Percentiles rank a stretch among this genome's conserved stretches.
phyloP scores from a whole-genome alignment of 208 protist genomes.

The Sergeia podlipaevii region DNA sequence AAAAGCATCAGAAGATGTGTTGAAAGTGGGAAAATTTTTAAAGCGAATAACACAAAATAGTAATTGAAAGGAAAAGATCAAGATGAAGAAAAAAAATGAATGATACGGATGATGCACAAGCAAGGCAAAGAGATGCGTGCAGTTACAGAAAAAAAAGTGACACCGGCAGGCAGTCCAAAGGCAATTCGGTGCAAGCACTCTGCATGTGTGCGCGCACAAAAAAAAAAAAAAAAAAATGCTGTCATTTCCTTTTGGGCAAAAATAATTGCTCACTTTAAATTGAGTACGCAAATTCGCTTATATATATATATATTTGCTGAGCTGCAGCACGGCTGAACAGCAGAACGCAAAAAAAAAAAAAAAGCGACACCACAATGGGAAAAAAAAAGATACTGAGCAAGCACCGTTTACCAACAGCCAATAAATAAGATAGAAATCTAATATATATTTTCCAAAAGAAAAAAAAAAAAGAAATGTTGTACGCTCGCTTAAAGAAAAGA shows the following conservation, averaged over 20 bases:
- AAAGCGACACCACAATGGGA: no score
- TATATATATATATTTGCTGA: slow-evolving; percentile 2
- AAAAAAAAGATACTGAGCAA: no score
- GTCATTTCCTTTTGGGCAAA: slow-evolving; percentile 1
- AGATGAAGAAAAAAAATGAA: slow-evolving; percentile 6
- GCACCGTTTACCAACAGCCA: background rate
- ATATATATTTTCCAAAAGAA: slow-evolving; percentile 14
- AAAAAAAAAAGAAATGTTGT: slow-evolving; percentile 14
- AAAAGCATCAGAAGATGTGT: slow-evolving; percentile 8
- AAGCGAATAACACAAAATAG: slow-evolving; percentile 5
- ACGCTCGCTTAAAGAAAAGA: slow-evolving; percentile 11
- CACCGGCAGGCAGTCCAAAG: no score
- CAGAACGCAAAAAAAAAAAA: no score
- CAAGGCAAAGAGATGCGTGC: no score
- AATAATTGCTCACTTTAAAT: no score
- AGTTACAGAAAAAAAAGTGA: slow-evolving; percentile 10
- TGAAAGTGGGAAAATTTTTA: slow-evolving; percentile 1
- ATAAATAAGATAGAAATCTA: background rate
- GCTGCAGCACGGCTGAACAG: background rate
- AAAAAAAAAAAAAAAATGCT: background rate
- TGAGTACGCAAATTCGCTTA: no score
- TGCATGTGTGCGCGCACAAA: no score
- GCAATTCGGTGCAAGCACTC: no score
- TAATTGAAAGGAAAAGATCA: background rate
- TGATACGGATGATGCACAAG: background rate